Percentiles rank a stretch among this genome's conserved stretches.
These are phyloP conservation scores for Botrytis hyacinthi DNA, from an alignment of 2,329 filamentous ascomycete species.

Conservation along the genomic window DNA sequence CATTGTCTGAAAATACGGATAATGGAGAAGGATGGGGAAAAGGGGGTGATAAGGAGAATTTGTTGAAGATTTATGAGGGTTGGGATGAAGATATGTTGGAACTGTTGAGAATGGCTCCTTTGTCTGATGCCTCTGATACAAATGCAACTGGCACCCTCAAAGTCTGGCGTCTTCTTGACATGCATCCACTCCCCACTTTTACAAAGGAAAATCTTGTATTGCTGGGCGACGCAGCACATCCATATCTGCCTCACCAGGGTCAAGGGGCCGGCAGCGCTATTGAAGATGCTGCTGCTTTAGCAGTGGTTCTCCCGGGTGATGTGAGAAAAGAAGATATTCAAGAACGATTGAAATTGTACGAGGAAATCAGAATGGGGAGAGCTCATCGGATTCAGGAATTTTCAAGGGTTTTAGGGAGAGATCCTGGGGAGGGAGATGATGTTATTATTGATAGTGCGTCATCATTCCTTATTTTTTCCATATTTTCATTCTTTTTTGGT, in stretches of 20 bases:
- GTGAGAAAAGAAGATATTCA: slow-evolving; percentile 48
- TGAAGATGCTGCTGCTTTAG: slow-evolving; percentile 62
- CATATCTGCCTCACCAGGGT: slow-evolving; percentile 63
- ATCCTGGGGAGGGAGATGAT: slow-evolving; percentile 46
- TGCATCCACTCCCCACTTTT: slow-evolving; percentile 57
- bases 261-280: slow-evolving; percentile 64
- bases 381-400: slow-evolving; percentile 57
- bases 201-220: slow-evolving; percentile 52
- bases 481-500: background rate
- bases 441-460: slow-evolving; percentile 45
- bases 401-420: slow-evolving; percentile 52
- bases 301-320: slow-evolving; percentile 51
- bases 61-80: slow-evolving; percentile 5
- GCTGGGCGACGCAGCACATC: slow-evolving; percentile 66
- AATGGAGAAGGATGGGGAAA: slow-evolving; percentile 1
- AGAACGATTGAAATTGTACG: slow-evolving; percentile 57
- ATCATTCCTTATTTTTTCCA: slow-evolving; percentile 25
- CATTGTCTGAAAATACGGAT: slow-evolving; percentile 40
- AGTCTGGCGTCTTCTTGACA: slow-evolving; percentile 61
- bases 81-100: slow-evolving; percentile 14
- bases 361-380: slow-evolving; percentile 56
- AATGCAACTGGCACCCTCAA: slow-evolving; percentile 44
- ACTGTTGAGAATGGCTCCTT: background rate
- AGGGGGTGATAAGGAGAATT: background rate
- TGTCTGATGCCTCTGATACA: background rate